A percentile compares a stretch with the other conserved stretches of the same genome.
Evolutionary conservation across 2,329 filamentous ascomycete genomes (phyloP).

Genomic region (Colletotrichum kahawae): DNA sequence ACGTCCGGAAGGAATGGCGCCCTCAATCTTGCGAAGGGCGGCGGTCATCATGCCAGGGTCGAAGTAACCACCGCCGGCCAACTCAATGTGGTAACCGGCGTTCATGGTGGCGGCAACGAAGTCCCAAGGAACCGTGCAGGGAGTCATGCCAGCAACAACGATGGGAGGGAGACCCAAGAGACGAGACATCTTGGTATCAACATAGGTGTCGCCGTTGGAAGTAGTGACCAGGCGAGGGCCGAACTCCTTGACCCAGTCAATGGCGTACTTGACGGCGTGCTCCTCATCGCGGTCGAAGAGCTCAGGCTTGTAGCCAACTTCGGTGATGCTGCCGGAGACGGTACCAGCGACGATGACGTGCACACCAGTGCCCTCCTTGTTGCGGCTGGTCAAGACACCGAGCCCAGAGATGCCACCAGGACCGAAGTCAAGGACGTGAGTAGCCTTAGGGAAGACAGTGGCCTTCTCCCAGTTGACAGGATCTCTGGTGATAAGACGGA

Average conservation of each 20-base stretch:
- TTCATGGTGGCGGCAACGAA: constrained; percentile 94
- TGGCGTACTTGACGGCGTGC: constrained; percentile 91
- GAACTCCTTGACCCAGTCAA: constrained; percentile 97
- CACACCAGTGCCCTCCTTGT: constrained; percentile 98
- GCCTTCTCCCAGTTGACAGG: constrained; percentile 96
- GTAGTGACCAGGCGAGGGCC: constrained; percentile 92
- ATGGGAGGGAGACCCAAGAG: constrained; percentile 84
- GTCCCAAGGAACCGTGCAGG: constrained; percentile 86
- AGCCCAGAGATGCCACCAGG: constrained; percentile 96
- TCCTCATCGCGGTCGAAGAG: constrained; percentile 96
- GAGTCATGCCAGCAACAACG: constrained; percentile 94
- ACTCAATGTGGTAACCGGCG: constrained; percentile 91
- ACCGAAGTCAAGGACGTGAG: constrained; percentile 95
- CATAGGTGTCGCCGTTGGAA: constrained; percentile 85
- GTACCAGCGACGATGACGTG: constrained; percentile 93
- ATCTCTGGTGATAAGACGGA: constrained; percentile 94
- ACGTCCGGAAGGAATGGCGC: constrained; percentile 80
- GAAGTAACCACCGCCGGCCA: constrained; percentile 90
- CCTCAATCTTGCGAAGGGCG: constrained; percentile 84
- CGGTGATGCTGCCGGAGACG: constrained; percentile 87
- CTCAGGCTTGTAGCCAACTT: constrained; percentile 98
- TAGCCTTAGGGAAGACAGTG: constrained; percentile 87
- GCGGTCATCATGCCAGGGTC: constrained; percentile 82
- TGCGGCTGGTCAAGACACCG: constrained; percentile 94
- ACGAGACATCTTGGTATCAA: constrained; percentile 96